phyloP scores from a whole-genome alignment of 768 basidiomycete species.

The Kondoa malvinella region DNA sequence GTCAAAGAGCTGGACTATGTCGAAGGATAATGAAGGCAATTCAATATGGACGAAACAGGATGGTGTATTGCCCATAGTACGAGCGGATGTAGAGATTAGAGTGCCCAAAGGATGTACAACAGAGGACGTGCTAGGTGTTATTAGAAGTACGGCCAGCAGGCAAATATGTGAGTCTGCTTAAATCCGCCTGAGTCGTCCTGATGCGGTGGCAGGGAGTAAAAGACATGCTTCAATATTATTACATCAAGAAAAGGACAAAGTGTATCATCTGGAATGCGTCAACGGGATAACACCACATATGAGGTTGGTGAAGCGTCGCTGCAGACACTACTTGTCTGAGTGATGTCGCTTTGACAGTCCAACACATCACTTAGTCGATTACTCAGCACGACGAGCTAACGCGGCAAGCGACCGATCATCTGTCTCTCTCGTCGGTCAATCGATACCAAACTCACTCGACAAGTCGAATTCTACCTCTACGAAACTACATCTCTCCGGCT shows the following conservation, averaged over 20 bases:
- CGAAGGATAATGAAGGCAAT: background rate
- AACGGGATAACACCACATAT: background rate
- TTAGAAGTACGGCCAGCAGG: background rate
- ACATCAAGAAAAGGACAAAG: background rate
- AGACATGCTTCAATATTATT: background rate
- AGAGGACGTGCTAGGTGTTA: background rate
- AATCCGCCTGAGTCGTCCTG: background rate
- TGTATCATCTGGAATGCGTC: background rate
- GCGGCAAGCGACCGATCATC: background rate
- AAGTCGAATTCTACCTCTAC: background rate
- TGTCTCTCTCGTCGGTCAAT: background rate
- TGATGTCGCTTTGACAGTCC: background rate
- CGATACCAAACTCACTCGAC: background rate
- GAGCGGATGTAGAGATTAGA: background rate
- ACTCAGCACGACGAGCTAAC: background rate
- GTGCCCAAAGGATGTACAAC: background rate
- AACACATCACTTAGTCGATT: background rate
- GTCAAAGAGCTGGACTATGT: background rate
- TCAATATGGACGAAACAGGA: background rate
- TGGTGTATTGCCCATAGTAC: background rate
- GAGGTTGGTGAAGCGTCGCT: background rate
- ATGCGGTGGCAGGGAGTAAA: background rate
- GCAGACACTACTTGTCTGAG: background rate
- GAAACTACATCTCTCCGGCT: background rate
- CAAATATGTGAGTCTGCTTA: background rate